Conservation (phyloP, 176 grass and related monocot genomes). For the Oryza rufipogon region DNA sequence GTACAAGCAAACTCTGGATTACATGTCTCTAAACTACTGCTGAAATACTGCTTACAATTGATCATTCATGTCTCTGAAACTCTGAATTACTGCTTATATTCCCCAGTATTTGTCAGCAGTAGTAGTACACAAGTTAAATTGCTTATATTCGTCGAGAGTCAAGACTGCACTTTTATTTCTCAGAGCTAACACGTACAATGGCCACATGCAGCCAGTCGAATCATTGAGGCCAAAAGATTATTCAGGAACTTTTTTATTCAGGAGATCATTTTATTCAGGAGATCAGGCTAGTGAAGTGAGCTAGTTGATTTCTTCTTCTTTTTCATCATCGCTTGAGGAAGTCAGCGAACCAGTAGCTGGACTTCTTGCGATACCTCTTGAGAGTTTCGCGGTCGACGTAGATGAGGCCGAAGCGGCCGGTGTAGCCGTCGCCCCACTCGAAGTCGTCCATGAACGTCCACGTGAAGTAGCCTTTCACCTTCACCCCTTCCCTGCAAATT, state of each 20-base stretch:
- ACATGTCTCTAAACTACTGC: no score
- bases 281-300: neutral
- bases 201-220: no score
- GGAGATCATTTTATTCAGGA: neutral
- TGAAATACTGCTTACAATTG: no score
- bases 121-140: no score
- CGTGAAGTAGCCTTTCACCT: slow-evolving; percentile 63
- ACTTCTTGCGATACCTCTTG: slow-evolving; percentile 69
- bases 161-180: no score
- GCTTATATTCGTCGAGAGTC: no score
- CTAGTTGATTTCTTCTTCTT: neutral
- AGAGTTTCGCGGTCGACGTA: slow-evolving; percentile 58
- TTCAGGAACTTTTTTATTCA: neutral
- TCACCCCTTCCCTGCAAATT: slow-evolving; percentile 45
- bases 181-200: no score
- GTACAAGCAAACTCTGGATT: no score
- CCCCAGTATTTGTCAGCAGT: no score
- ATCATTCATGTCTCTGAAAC: no score
- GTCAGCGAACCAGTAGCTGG: slow-evolving; percentile 51
- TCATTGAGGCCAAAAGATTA: neutral
- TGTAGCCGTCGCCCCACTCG: slow-evolving; percentile 65
- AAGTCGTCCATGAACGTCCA: slow-evolving; percentile 82
- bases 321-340: slow-evolving; percentile 48
- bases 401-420: slow-evolving; percentile 60
- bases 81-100: no score